Conservation (phyloP, 2,329 filamentous ascomycete genomes). For the Colletotrichum filicis region DNA sequence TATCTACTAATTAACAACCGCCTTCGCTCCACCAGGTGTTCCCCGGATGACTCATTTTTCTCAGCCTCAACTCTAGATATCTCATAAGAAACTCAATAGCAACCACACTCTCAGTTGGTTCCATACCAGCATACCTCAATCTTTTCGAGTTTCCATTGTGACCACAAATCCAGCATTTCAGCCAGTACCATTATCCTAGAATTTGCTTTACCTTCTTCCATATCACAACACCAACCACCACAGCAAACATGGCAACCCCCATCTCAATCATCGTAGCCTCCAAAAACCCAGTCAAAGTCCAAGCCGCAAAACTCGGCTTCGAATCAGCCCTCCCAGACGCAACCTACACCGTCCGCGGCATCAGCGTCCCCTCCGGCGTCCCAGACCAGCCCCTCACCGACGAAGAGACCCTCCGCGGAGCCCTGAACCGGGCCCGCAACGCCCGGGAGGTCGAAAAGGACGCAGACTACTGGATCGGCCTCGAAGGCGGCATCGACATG, state of each 20-base stretch:
- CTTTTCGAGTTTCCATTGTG: background rate
- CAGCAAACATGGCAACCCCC: background rate
- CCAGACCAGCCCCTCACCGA: constrained; percentile 53
- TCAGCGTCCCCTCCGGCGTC: constrained; percentile 50
- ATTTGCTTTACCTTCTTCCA: no score
- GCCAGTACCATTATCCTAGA: background rate
- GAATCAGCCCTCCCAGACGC: constrained; percentile 4
- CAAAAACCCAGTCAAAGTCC: constrained; percentile 52
- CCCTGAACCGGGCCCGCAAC: constrained; percentile 48
- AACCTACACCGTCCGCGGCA: constrained; percentile 40
- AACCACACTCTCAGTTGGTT: background rate
- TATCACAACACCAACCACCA: background rate
- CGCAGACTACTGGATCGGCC: constrained; percentile 53
- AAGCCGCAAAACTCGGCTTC: constrained; percentile 50
- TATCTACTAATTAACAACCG: no score
- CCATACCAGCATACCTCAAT: background rate
- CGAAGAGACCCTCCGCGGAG: constrained; percentile 50
- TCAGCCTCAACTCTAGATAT: background rate
- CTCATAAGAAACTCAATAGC: background rate
- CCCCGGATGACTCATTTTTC: background rate
- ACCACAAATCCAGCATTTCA: background rate
- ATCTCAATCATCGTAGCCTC: constrained; percentile 45
- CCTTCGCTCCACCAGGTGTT: background rate
- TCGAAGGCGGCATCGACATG: constrained; percentile 52
- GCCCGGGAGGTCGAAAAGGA: constrained; percentile 43